Percentiles rank a stretch among this genome's conserved stretches.
Evolutionary conservation across 805 yeast genomes (phyloP).

Genomic region (Saturnispora dispora): DNA sequence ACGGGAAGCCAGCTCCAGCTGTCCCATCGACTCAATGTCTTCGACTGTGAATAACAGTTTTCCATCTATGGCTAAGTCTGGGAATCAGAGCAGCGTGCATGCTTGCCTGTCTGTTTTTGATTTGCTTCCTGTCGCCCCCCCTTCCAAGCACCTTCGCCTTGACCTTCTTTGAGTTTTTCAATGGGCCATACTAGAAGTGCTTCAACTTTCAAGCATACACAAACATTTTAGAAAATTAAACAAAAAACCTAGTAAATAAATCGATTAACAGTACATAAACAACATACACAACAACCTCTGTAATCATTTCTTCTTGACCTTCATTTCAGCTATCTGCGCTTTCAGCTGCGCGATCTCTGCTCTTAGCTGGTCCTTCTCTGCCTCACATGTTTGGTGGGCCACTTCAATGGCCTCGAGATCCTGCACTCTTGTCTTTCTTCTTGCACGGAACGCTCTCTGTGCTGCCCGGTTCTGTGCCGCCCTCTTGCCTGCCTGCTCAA

Average conservation of each 20-base stretch:
- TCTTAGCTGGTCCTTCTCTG: conserved; percentile 56
- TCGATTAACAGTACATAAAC: background rate
- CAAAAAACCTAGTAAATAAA: background rate
- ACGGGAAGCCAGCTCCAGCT: background rate
- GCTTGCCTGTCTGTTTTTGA: background rate
- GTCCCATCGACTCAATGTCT: conserved; percentile 1
- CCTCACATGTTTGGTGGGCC: conserved; percentile 52
- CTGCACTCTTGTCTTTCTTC: conserved; percentile 73
- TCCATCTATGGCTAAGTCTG: background rate
- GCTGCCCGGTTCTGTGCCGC: conserved; percentile 91
- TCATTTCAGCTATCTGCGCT: conserved; percentile 63
- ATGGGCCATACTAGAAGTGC: background rate
- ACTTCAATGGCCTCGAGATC: conserved; percentile 67
- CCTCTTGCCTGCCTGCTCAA: conserved; percentile 42
- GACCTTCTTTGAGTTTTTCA: background rate
- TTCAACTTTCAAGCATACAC: background rate
- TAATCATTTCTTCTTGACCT: conserved; percentile 32
- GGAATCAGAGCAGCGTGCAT: background rate
- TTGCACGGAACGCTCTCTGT: conserved; percentile 80
- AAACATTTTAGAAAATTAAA: background rate
- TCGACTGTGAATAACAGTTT: background rate
- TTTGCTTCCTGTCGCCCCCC: background rate
- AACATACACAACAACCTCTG: background rate
- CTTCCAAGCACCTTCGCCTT: background rate
- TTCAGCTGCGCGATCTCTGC: conserved; percentile 64